Conservation (phyloP, 1,284 basidiomycete genomes). For the Schizophyllum amplum region DNA sequence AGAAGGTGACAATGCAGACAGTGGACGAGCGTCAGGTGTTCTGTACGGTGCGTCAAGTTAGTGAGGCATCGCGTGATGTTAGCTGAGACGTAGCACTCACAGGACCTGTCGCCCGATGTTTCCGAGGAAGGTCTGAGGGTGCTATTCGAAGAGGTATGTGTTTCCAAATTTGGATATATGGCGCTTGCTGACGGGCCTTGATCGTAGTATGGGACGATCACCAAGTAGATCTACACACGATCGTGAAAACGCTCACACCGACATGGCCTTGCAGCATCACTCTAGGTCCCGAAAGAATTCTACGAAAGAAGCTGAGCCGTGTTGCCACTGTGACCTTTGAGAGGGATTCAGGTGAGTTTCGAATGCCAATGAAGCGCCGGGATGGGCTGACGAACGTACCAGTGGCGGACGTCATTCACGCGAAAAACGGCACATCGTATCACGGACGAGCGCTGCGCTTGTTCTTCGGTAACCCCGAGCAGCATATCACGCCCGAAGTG, state of each 20-base stretch:
- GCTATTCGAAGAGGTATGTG: neutral
- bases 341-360: too few relatives aligned
- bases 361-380: too few relatives aligned
- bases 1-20: neutral
- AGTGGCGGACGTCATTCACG: neutral
- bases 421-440: neutral
- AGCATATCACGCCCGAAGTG: too few relatives aligned
- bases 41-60: neutral
- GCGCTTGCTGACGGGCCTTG: neutral
- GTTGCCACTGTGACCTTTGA: too few relatives aligned
- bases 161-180: neutral
- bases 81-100: too few relatives aligned
- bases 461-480: neutral
- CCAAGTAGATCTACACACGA: neutral
- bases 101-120: neutral
- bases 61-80: too few relatives aligned
- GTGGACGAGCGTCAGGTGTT: neutral
- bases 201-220: neutral
- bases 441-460: neutral
- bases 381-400: too few relatives aligned
- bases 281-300: too few relatives aligned
- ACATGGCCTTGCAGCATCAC: too few relatives aligned
- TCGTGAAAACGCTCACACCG: too few relatives aligned
- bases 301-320: too few relatives aligned
- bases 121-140: neutral